Evolutionary conservation across 148 eudicot species (phyloP), one percentile per base, ranked within the genome.

Genomic region (Camellia lanceoleosa): DNA sequence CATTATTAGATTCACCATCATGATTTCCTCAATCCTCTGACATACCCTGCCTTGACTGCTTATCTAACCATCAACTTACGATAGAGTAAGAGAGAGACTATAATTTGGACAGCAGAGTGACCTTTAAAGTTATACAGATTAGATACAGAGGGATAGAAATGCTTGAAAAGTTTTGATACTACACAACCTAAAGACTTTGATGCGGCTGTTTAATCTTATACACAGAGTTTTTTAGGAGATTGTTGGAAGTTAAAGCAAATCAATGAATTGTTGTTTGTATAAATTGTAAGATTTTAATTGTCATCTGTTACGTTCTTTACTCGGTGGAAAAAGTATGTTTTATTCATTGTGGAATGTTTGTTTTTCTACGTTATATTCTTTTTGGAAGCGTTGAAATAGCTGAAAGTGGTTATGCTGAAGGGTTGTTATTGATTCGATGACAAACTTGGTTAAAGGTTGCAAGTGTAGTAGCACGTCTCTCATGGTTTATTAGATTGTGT

Each of bases 1-100:
- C 82, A 5, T 62, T 85, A 69, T 42, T 87, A 73, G 83, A 86
- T 46, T 67, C 73, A 14, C 76, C 66, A 49, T 79, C 79, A 4
- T 83, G 83, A 85, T 83, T 73, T 61, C n/a, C 44, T 15, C 7
- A 41, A 49, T 61, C 8, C 63, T 7, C 56, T 59, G 11, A 58
- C 38, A n/a, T 3, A 23, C 18, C 15, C 4, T 66, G 63, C 7
- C 47, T 14, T 76, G 49, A 14, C 13, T 12, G 52, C 41, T 63
- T 20, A 64, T 51, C 54, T 80, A 65, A 80, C 78, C 66, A 46
- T 47, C 43, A 38, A 62, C 38, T 58, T 9, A 61, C 62, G 44
- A 19, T 62, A 16, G 23, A n/a, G 23, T 3, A 3, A 16, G 6
- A n/a, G 20, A 16, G 65, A n/a, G 65, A 62, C 23, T 16, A 4